These are phyloP conservation scores for Cadophora luteo-olivacea DNA, from an alignment of 2,329 filamentous ascomycete genomes.

Conservation along the genomic window DNA sequence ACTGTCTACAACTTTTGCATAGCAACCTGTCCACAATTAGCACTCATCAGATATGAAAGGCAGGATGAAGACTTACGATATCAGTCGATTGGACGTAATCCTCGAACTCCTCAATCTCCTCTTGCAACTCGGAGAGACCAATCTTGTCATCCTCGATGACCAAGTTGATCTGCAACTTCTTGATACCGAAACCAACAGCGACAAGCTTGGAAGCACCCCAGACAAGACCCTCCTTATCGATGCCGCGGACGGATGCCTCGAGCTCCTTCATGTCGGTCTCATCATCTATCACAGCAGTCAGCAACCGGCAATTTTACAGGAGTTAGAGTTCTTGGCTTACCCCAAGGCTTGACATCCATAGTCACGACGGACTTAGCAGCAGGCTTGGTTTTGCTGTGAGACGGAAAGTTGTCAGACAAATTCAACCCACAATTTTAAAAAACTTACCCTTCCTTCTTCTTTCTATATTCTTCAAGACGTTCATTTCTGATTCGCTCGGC, in stretches of 20 bases:
- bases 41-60: conserved; percentile 31
- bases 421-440: no score
- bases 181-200: conserved; percentile 94
- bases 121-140: conserved; percentile 84
- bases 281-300: conserved; percentile 66
- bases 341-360: conserved; percentile 98
- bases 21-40: conserved; percentile 57
- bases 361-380: conserved; percentile 96
- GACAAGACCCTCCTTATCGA: conserved; percentile 91
- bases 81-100: conserved; percentile 97
- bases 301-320: neutral
- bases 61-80: conserved; percentile 58
- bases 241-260: conserved; percentile 79
- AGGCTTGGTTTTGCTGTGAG: conserved; percentile 88
- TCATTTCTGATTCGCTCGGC: conserved; percentile 84
- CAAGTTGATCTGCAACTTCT: conserved; percentile 98
- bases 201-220: conserved; percentile 95
- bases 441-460: conserved; percentile 98
- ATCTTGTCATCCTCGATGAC: conserved; percentile 98
- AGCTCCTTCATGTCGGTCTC: conserved; percentile 90
- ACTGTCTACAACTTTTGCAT: conserved; percentile 87
- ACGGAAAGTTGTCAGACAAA: no score
- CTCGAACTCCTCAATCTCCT: conserved; percentile 82
- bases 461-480: conserved; percentile 90
- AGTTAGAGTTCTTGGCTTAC: conserved; percentile 60